Conservation (phyloP, 2,329 filamentous ascomycete species). For the Arthrobotrys conoides region DNA sequence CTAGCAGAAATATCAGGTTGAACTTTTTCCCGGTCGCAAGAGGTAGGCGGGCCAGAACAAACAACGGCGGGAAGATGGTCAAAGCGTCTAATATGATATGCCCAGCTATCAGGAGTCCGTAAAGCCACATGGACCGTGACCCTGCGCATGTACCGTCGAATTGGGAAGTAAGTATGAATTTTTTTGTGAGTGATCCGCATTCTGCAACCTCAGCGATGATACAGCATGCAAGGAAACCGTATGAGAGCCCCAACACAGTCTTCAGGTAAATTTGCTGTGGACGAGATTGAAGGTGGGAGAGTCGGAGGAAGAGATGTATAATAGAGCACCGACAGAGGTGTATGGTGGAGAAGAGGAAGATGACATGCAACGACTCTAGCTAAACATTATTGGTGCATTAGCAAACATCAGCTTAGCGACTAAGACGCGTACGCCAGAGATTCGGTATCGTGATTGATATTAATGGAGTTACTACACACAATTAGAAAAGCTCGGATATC, state of each 20-base stretch:
- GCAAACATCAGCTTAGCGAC: not conserved
- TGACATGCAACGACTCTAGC: slow-evolving; percentile 42
- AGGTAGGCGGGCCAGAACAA: slow-evolving; percentile 28
- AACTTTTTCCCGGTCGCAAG: slow-evolving; percentile 42
- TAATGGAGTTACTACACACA: slow-evolving; percentile 1
- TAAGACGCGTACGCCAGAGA: not conserved
- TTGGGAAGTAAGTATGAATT: slow-evolving; percentile 17
- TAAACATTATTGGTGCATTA: not conserved
- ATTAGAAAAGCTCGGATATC: slow-evolving; percentile 29
- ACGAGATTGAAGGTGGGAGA: slow-evolving; percentile 28
- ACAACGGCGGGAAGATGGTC: slow-evolving; percentile 43
- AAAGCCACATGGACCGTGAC: slow-evolving; percentile 15
- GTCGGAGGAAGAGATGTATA: slow-evolving; percentile 45
- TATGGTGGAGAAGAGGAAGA: slow-evolving; percentile 34
- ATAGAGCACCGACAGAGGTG: slow-evolving; percentile 47
- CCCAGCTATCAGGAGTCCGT: slow-evolving; percentile 31
- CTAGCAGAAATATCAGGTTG: slow-evolving; percentile 43
- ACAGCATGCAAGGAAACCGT: slow-evolving; percentile 6
- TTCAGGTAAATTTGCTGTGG: slow-evolving; percentile 31
- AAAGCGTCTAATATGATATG: slow-evolving; percentile 43
- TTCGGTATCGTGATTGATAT: not conserved
- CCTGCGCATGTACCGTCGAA: slow-evolving; percentile 45
- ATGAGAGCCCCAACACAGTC: slow-evolving; percentile 20
- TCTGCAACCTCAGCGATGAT: slow-evolving; percentile 30
- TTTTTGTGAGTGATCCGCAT: not conserved